Evolutionary conservation across 345 rosid species (phyloP), one percentile per base, ranked within the genome.

Genomic region (Rubroshorea leprosula): DNA sequence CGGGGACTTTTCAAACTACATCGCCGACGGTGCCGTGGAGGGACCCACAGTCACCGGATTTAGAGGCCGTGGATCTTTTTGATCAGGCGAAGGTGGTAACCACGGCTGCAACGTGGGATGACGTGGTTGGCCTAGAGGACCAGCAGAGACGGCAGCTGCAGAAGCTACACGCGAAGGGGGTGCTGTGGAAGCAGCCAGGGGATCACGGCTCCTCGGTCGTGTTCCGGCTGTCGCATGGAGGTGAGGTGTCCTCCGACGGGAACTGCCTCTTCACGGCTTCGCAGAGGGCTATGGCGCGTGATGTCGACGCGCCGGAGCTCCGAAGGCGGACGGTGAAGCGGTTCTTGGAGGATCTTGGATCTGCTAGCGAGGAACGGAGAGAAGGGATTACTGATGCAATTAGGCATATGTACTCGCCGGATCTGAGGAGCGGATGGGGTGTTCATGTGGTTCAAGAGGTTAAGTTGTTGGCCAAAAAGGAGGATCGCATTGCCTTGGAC

Each of bases 381-480:
- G 80, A 69, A 41, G 61, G 19, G 59, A 80, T 85, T 59, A 72
- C 71, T 21, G 84, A 64, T 1, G 90, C 73, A 52, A 80, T 94
- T 69, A 70, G 79, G 72, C 90, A 94, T 35, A 80, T 94, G 97
- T 94, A 94, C 66, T 77, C 89, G 55, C 97, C 99, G 74, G 99
- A 90, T 94, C 90, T 94, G 90, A 83, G 72, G 55, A 83, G 29
- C n/a, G 99, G 99, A 5, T 94, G 99, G 99, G 99, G 99, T 60
- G 75, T 94, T 67, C 99, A 94, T 41, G 84, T 94, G 8, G 90
- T 94, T 13, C 97, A 94, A 68, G 99, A 94, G 72, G 82, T 80
- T 45, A 94, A 94, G 74, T 27, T 94, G 56, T 70, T 94, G 60
- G 94, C 92, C 15, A 81, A 70, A 65, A 90, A 87, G 51, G 78